Evolutionary conservation across 768 basidiomycete species (phyloP).

Genomic region (Stropharia rugosoannulata): DNA sequence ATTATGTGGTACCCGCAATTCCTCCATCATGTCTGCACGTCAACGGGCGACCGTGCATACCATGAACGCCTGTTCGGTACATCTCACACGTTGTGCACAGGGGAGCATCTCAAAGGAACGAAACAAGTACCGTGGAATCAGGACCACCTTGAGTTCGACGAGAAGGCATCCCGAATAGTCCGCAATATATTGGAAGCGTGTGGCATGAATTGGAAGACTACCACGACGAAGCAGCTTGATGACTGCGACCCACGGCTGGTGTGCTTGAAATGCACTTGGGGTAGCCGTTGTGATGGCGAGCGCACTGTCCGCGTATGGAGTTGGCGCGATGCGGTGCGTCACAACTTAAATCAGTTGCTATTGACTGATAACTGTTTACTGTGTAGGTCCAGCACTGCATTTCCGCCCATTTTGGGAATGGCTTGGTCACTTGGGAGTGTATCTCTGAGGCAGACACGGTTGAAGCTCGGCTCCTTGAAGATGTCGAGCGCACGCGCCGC

Average conservation of each 20-base stretch:
- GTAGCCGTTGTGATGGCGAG: slow-evolving; percentile 31
- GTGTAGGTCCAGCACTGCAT: slow-evolving; percentile 31
- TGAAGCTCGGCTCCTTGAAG: slow-evolving; percentile 20
- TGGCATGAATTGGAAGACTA: slow-evolving; percentile 19
- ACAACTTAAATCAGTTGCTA: background rate
- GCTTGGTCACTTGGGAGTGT: slow-evolving; percentile 24
- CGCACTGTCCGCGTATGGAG: slow-evolving; percentile 24
- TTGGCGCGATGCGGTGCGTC: slow-evolving; percentile 34
- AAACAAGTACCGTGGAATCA: slow-evolving; percentile 22
- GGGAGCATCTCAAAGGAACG: slow-evolving; percentile 5
- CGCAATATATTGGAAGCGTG: slow-evolving; percentile 29
- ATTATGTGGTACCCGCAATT: slow-evolving; percentile 36
- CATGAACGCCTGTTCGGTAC: slow-evolving; percentile 6
- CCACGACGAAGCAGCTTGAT: slow-evolving; percentile 27
- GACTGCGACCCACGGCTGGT: slow-evolving; percentile 27
- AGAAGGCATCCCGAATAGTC: slow-evolving; percentile 28
- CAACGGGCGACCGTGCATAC: slow-evolving; percentile 5
- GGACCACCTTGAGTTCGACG: slow-evolving; percentile 25
- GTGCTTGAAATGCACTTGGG: slow-evolving; percentile 35
- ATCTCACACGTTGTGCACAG: slow-evolving; percentile 15
- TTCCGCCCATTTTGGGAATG: slow-evolving; percentile 28
- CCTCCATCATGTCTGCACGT: slow-evolving; percentile 30
- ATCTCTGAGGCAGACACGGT: slow-evolving; percentile 23
- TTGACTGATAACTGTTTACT: background rate
- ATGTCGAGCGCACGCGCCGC: slow-evolving; percentile 12